phyloP scores from a whole-genome alignment of 116 monocot species.

The Thalassia testudinum region DNA sequence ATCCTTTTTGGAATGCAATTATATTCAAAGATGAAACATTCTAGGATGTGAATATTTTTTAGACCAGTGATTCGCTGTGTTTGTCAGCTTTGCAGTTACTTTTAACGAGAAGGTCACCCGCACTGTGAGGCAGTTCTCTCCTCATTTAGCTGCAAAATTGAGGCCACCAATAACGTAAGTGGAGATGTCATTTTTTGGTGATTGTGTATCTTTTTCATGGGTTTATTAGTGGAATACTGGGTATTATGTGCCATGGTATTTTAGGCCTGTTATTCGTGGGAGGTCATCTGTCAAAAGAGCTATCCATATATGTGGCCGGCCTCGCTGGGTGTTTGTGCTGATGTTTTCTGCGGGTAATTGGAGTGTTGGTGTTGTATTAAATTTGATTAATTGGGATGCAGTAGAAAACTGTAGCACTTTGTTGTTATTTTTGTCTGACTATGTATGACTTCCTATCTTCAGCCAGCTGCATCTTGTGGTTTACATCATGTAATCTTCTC shows the following conservation, averaged over 20 bases:
- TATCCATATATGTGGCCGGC: slow-evolving; percentile 84
- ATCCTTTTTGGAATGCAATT: too few relatives aligned
- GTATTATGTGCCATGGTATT: not conserved
- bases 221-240: not conserved
- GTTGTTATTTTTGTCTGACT: not conserved
- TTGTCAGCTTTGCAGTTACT: slow-evolving; percentile 76
- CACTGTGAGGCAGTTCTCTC: slow-evolving; percentile 74
- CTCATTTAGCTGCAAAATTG: slow-evolving; percentile 87
- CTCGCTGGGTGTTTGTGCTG: slow-evolving; percentile 88
- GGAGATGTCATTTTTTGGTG: not conserved
- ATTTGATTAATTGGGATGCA: too few relatives aligned
- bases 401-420: not conserved
- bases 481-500: slow-evolving; percentile 64
- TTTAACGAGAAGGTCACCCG: slow-evolving; percentile 91
- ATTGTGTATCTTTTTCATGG: not conserved
- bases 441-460: slow-evolving; percentile 2
- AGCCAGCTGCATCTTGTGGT: slow-evolving; percentile 85
- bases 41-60: too few relatives aligned
- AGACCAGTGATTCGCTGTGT: too few relatives aligned
- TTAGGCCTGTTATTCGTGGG: slow-evolving; percentile 85
- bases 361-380: not conserved
- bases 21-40: too few relatives aligned
- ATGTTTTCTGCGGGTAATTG: slow-evolving; percentile 60
- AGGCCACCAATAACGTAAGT: slow-evolving; percentile 84
- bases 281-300: slow-evolving; percentile 60